These are phyloP conservation scores for Penicillium manginii DNA, from an alignment of 495 filamentous ascomycete genomes.

Conservation along the genomic window DNA sequence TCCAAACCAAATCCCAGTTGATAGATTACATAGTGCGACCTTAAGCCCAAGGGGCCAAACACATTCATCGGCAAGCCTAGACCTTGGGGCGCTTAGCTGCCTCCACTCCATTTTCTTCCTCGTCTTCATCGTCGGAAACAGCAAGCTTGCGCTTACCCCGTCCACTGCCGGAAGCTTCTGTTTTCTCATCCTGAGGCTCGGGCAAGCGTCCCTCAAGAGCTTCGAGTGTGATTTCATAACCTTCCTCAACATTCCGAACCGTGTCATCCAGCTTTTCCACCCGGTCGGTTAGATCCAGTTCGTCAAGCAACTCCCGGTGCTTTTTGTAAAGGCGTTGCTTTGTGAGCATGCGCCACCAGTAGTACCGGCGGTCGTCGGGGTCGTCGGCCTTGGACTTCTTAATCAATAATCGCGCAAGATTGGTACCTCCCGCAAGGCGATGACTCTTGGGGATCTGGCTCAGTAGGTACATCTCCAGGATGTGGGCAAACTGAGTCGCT, in stretches of 20 bases:
- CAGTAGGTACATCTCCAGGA: conserved; percentile 89
- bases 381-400: conserved; percentile 56
- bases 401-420: conserved; percentile 54
- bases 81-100: conserved; percentile 44
- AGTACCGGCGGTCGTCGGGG: conserved; percentile 65
- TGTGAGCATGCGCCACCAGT: conserved; percentile 80
- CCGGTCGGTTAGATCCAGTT: conserved; percentile 76
- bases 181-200: conserved; percentile 22
- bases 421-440: conserved; percentile 56
- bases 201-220: conserved; percentile 46
- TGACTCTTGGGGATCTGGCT: conserved; percentile 67
- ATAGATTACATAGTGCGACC: conserved; percentile 30
- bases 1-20: conserved; percentile 3
- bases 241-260: conserved; percentile 74
- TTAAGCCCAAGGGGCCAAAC: neutral
- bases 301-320: conserved; percentile 74
- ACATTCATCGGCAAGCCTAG: conserved; percentile 13
- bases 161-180: conserved; percentile 29
- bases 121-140: conserved; percentile 52
- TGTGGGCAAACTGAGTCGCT: conserved; percentile 81
- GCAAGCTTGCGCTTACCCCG: conserved; percentile 53
- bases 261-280: conserved; percentile 82
- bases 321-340: conserved; percentile 83
- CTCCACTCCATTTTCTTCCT: conserved; percentile 42
- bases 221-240: conserved; percentile 72